phyloP scores from a whole-genome alignment of 257 asterid species.

The Mitragyna speciosa region DNA sequence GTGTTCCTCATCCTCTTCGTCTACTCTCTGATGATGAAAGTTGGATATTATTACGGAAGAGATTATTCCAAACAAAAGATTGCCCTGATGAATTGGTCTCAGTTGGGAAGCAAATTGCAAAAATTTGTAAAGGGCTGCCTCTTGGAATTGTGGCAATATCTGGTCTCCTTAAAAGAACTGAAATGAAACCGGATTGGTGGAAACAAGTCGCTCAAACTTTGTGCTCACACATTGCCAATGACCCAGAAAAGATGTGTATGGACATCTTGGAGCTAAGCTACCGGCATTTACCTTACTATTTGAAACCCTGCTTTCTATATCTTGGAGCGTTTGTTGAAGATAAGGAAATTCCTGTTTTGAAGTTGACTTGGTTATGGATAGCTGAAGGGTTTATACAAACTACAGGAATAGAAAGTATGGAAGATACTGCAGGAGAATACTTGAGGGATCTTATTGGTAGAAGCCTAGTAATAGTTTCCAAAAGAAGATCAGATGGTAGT shows the following conservation, averaged over 20 bases:
- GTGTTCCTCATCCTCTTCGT: neutral
- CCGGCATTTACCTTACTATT: slow-evolving; percentile 22
- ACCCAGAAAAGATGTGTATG: neutral
- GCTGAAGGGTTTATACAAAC: slow-evolving; percentile 19
- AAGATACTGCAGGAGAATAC: slow-evolving; percentile 15
- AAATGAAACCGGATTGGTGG: neutral
- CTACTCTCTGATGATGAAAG: neutral
- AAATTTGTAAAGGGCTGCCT: slow-evolving; percentile 3
- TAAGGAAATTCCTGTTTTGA: slow-evolving; percentile 6
- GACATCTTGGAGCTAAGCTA: slow-evolving; percentile 33
- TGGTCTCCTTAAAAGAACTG: slow-evolving; percentile 9
- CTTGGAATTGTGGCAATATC: neutral
- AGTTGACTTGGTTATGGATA: slow-evolving; percentile 18
- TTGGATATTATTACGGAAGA: neutral
- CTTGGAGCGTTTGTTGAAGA: slow-evolving; percentile 24
- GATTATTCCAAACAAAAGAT: neutral
- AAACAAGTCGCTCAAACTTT: slow-evolving; percentile 14
- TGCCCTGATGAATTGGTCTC: neutral
- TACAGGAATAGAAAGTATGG: neutral
- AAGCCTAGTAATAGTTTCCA: slow-evolving; percentile 10
- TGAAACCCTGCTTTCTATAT: slow-evolving; percentile 29
- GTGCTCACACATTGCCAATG: slow-evolving; percentile 9
- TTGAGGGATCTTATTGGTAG: slow-evolving; percentile 18
- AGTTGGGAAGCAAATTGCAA: neutral
- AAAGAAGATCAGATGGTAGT: slow-evolving; percentile 12